Evolutionary conservation across 1,139 yeast species (phyloP), one percentile per base, ranked within the genome.

Genomic region (Pichia sp.): DNA sequence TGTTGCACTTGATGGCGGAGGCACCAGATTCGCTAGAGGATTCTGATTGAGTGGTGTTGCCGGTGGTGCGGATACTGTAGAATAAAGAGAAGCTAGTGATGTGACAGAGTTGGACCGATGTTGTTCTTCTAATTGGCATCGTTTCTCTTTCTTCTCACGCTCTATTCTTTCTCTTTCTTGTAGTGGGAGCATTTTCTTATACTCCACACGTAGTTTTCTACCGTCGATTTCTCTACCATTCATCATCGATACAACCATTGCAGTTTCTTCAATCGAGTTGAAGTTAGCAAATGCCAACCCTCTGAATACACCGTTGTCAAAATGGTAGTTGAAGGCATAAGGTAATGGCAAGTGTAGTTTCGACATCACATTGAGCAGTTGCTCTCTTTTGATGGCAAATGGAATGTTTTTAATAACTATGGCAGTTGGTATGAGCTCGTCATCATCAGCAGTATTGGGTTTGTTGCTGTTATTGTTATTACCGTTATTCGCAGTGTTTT

Each of bases 281-380:
- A 93, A 93, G 70, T 93, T 93, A 5, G 99, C 99, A 78, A 93
- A 93, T 0, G 99, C 99, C 65, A 93, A 78, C n/a, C 99, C 99
- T 61, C 99, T 80, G 68, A 93, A 93, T 4, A 95, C 97, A 13
- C 99, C 99, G 70, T 90, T 92, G 71, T 93, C 99, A 70, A 95
- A 93, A 72, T 93, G 99, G 72, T 93, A 93, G 72, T 93, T 93
- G 74, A 93, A 95, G 2, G 99, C 99, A 72, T 95, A 93, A 2
- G 99, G 99, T 63, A 92, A 77, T 1, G 99, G 98, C 62, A 95
- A 76, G 56, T 81, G 85, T 68, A 92, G 76, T 66, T 89, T 88
- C 40, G 96, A 87, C 92, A 93, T 90, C 45, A 90, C 95, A 58
- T 93, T 98, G 67, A 95, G 76, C 60, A 93, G 79, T 71, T 93